These are phyloP conservation scores for Umbelopsis isabellina DNA, from an alignment of 192 early-diverging fungal genomes.

Conservation along the genomic window DNA sequence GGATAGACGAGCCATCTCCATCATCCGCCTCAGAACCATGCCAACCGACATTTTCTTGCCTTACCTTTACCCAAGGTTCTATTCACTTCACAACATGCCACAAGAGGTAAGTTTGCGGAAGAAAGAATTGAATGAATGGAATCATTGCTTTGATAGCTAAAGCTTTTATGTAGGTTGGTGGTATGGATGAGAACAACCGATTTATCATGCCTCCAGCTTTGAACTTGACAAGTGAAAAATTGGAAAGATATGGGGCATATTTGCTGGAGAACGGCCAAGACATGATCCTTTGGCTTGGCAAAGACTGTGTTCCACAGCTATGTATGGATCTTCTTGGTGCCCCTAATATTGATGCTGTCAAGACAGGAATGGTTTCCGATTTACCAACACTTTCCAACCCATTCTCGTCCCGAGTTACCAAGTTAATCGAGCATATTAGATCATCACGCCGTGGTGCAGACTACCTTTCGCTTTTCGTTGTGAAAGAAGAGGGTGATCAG, in stretches of 20 bases:
- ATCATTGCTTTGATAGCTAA: background rate
- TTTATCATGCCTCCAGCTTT: slow-evolving; percentile 71
- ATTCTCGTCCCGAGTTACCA: slow-evolving; percentile 58
- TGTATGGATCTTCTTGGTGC: slow-evolving; percentile 66
- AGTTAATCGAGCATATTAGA: slow-evolving; percentile 65
- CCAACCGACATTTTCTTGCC: slow-evolving; percentile 63
- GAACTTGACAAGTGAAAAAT: slow-evolving; percentile 75
- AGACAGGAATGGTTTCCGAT: slow-evolving; percentile 61
- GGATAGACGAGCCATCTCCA: slow-evolving; percentile 67
- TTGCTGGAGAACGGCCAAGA: slow-evolving; percentile 74
- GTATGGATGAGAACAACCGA: slow-evolving; percentile 57
- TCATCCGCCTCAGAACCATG: slow-evolving; percentile 67
- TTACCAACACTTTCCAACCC: slow-evolving; percentile 57
- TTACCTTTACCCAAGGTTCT: slow-evolving; percentile 67
- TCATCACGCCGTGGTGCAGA: slow-evolving; percentile 57
- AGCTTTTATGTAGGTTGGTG: slow-evolving; percentile 41
- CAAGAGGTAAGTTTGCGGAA: slow-evolving; percentile 41
- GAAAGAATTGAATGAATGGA: background rate
- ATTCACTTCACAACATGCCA: slow-evolving; percentile 70
- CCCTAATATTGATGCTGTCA: slow-evolving; percentile 62
- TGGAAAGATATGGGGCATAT: slow-evolving; percentile 76
- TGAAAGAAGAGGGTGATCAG: slow-evolving; percentile 82
- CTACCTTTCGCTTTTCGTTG: slow-evolving; percentile 68
- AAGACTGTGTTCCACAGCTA: slow-evolving; percentile 60
- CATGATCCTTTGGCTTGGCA: slow-evolving; percentile 81